A percentile compares a stretch with the other conserved stretches of the same genome.
These are phyloP conservation scores for Camellia oleifera DNA, from an alignment of 179 eudicot genomes.

Conservation along the genomic window DNA sequence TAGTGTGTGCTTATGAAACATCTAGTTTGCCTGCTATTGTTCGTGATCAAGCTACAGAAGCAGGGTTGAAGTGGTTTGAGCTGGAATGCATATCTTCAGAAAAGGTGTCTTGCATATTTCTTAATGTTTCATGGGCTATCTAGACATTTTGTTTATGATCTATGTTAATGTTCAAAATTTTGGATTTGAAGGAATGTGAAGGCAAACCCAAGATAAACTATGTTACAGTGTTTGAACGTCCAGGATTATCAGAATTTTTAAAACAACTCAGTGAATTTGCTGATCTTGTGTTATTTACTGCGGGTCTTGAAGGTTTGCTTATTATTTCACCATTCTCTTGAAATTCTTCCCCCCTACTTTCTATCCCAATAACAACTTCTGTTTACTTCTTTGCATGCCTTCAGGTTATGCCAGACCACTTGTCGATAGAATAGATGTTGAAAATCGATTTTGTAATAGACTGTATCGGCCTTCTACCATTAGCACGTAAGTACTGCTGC, in stretches of 20 bases:
- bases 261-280: constrained; percentile 85
- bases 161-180: constrained; percentile 13
- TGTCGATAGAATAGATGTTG: constrained; percentile 75
- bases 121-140: neutral
- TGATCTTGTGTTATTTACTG: constrained; percentile 85
- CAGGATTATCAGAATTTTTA: constrained; percentile 80
- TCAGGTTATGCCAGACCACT: constrained; percentile 92
- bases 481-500: constrained; percentile 66
- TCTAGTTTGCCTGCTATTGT: constrained; percentile 77
- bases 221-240: constrained; percentile 96
- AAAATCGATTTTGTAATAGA: constrained; percentile 55
- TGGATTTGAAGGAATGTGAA: constrained; percentile 60
- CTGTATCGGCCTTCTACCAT: constrained; percentile 76
- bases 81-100: constrained; percentile 91
- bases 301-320: constrained; percentile 87
- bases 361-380: neutral
- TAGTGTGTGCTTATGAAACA: constrained; percentile 91
- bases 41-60: constrained; percentile 80
- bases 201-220: constrained; percentile 92
- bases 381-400: neutral
- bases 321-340: constrained; percentile 18
- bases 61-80: constrained; percentile 92
- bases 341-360: constrained; percentile 3
- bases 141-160: neutral
- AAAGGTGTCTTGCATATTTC: constrained; percentile 47